phyloP scores from a whole-genome alignment of 192 early-diverging fungal species.

The Rhizoclosmatium sp. region DNA sequence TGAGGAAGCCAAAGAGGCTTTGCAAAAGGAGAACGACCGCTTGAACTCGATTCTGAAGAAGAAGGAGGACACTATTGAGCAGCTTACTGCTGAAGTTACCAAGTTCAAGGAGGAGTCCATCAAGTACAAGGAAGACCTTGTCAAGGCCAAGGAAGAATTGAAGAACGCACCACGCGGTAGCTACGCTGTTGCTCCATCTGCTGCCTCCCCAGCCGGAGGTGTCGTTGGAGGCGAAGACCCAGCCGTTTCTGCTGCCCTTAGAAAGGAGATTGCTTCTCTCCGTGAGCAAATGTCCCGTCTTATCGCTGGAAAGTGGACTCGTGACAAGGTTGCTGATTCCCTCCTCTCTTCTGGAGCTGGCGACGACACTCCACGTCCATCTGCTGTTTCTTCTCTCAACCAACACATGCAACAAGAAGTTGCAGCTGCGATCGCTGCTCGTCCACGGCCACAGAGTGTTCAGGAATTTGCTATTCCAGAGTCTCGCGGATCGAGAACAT shows the following conservation, averaged over 20 bases:
- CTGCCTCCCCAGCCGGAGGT: not conserved
- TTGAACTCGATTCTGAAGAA: conserved; percentile 64
- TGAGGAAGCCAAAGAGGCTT: conserved; percentile 62
- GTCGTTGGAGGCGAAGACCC: conserved; percentile 59
- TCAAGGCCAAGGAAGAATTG: conserved; percentile 43
- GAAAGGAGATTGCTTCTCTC: conserved; percentile 74
- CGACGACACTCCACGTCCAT: conserved; percentile 20
- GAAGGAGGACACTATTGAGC: conserved; percentile 69
- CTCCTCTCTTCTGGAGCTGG: conserved; percentile 35
- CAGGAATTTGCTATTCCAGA: conserved; percentile 25
- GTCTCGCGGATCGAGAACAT: conserved; percentile 21
- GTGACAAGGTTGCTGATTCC: conserved; percentile 58
- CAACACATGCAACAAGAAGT: conserved; percentile 38
- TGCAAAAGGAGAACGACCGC: conserved; percentile 69
- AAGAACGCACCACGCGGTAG: not conserved
- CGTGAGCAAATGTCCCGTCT: conserved; percentile 75
- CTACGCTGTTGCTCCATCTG: not conserved
- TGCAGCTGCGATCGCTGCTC: conserved; percentile 22
- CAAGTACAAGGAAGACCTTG: conserved; percentile 62
- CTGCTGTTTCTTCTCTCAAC: conserved; percentile 20
- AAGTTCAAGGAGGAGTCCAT: conserved; percentile 72
- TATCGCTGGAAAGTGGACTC: conserved; percentile 68
- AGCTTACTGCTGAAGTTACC: conserved; percentile 60
- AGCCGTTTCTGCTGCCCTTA: conserved; percentile 66
- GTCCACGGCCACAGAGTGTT: conserved; percentile 26